A percentile compares a stretch with the other conserved stretches of the same genome.
Conservation (phyloP, 192 early-diverging fungal genomes). For the Umbelopsis ramanniana region DNA sequence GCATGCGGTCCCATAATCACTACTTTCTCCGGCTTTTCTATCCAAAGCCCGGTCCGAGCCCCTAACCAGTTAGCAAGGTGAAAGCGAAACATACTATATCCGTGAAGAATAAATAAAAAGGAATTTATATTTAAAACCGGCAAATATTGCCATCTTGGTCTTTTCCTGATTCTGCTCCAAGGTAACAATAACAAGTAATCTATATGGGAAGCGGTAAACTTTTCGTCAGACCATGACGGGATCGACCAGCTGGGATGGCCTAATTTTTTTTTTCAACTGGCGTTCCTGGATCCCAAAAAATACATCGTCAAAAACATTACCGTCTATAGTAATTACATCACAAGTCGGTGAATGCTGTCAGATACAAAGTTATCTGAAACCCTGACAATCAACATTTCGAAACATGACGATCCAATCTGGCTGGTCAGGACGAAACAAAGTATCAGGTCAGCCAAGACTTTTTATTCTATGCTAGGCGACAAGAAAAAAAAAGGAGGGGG, state of each 20-base stretch:
- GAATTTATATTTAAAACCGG: not conserved
- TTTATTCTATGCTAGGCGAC: too few species aligned
- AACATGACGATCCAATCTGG: not conserved
- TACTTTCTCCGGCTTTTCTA: not conserved
- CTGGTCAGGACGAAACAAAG: too few species aligned
- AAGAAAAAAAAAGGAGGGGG: too few species aligned
- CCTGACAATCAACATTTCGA: not conserved
- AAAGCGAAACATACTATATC: not conserved
- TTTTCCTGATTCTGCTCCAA: not conserved
- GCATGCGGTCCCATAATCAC: not conserved
- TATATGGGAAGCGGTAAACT: too few species aligned
- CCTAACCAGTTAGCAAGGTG: not conserved
- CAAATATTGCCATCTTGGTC: slow-evolving; percentile 3
- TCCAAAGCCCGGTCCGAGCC: slow-evolving; percentile 20
- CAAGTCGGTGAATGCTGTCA: not conserved
- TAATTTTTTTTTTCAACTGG: not conserved
- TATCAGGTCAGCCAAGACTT: too few species aligned
- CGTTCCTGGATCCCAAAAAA: not conserved
- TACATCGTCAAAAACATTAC: not conserved
- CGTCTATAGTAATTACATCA: slow-evolving; percentile 16
- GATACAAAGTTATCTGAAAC: not conserved
- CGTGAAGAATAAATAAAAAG: not conserved
- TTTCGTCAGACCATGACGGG: not conserved
- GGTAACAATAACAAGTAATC: not conserved
- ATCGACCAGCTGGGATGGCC: not conserved